These are phyloP conservation scores for Dactylellina cionopaga DNA, from an alignment of 2,329 filamentous ascomycete genomes.

Conservation along the genomic window DNA sequence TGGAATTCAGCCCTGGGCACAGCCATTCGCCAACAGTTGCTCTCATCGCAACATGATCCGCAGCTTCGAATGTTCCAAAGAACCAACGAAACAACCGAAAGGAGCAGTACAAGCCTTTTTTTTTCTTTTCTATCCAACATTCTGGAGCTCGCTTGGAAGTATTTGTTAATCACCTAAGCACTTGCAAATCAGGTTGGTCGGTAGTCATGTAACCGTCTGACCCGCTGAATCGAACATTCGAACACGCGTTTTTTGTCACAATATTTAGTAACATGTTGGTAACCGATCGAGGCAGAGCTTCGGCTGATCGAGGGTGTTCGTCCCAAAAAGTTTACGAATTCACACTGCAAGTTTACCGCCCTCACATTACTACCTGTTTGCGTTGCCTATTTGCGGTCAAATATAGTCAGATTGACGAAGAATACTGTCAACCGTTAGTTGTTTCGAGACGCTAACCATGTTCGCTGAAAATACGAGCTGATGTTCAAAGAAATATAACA, in stretches of 20 bases:
- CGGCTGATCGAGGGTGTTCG: neutral
- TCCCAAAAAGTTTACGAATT: no score
- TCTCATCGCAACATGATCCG: constrained; percentile 8
- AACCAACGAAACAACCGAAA: constrained; percentile 6
- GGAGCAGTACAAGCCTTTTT: constrained; percentile 19
- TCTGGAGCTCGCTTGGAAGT: constrained; percentile 41
- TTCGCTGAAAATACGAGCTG: constrained; percentile 33
- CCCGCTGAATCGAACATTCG: constrained; percentile 19
- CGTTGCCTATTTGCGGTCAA: constrained; percentile 18
- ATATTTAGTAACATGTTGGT: constrained; percentile 13
- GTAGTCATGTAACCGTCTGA: constrained; percentile 25
- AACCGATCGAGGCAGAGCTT: constrained; percentile 16
- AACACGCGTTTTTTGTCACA: constrained; percentile 48
- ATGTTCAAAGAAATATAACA: constrained; percentile 10
- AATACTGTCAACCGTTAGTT: neutral
- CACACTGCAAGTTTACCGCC: no score
- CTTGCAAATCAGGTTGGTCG: no score
- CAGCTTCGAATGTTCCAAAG: constrained; percentile 1
- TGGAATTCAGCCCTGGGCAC: constrained; percentile 44
- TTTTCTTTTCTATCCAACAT: constrained; percentile 12
- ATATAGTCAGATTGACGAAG: constrained; percentile 1
- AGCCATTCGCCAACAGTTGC: constrained; percentile 37
- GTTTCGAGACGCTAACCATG: constrained; percentile 33
- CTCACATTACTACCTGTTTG: neutral
- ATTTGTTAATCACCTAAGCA: no score